Evolutionary conservation across 83 land plant genomes (phyloP).

Genomic region (Diphasiastrum complanatum): DNA sequence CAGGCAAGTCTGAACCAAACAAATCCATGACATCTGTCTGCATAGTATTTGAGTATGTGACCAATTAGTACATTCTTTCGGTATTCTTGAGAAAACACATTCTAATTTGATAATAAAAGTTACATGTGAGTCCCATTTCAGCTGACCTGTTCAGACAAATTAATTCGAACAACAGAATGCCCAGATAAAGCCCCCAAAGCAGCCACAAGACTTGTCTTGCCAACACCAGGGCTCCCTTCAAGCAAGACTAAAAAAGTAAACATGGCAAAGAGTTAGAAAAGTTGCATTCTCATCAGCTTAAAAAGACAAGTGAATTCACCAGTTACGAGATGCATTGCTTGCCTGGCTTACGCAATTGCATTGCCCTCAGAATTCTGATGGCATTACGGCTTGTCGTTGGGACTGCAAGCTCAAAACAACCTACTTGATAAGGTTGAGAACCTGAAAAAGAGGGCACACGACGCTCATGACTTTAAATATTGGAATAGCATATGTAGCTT

Average conservation of each 20-base stretch:
- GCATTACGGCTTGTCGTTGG: constrained; percentile 88
- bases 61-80: too few relatives aligned
- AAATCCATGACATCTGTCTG: constrained; percentile 98
- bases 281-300: too few relatives aligned
- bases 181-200: constrained; percentile 78
- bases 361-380: constrained; percentile 76
- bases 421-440: constrained; percentile 16
- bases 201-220: constrained; percentile 89
- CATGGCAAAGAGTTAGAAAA: too few relatives aligned
- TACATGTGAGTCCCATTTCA: neutral
- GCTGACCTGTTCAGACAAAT: constrained; percentile 90
- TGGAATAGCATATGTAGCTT: too few relatives aligned
- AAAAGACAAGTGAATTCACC: too few relatives aligned
- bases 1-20: constrained; percentile 90
- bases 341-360: constrained; percentile 94
- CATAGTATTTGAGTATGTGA: neutral
- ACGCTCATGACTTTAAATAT: too few relatives aligned
- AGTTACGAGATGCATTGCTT: too few relatives aligned
- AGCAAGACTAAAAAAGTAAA: constrained; percentile 50
- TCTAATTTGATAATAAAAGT: too few relatives aligned
- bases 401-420: constrained; percentile 60
- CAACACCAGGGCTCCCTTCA: constrained; percentile 99
- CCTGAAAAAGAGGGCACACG: too few relatives aligned
- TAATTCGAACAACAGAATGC: constrained; percentile 79
- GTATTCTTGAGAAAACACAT: too few relatives aligned